Percentiles rank a stretch among this genome's conserved stretches.
Conservation (phyloP, 768 basidiomycete genomes). For the Dentipellis fragilis region DNA sequence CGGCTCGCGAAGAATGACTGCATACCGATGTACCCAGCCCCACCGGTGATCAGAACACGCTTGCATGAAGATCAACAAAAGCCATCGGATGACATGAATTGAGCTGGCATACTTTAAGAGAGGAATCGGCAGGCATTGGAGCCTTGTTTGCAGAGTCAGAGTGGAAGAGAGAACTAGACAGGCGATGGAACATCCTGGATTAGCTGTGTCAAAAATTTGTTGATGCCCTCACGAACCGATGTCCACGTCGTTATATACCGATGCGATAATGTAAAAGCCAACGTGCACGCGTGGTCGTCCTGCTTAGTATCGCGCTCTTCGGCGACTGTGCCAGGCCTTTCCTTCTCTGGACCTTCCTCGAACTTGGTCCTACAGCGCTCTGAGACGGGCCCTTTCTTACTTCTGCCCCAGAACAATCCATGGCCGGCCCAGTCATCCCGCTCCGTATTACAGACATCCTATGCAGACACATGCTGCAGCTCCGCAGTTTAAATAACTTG, state of each 20-base stretch:
- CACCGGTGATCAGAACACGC: slow-evolving; percentile 67
- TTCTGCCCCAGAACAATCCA: no score
- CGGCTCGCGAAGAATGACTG: slow-evolving; percentile 6
- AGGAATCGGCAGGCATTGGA: neutral
- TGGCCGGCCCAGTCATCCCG: no score
- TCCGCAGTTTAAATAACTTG: no score
- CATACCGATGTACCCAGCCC: slow-evolving; percentile 85
- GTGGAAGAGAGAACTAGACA: neutral
- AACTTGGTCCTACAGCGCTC: no score
- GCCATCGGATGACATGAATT: slow-evolving; percentile 7
- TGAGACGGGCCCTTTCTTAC: no score
- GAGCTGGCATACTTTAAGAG: neutral
- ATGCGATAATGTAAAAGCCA: neutral
- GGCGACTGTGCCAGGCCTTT: no score
- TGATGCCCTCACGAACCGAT: no score
- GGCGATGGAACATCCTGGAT: neutral
- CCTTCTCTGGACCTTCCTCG: no score
- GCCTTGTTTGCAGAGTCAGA: neutral
- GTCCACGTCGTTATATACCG: neutral
- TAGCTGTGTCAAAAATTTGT: neutral
- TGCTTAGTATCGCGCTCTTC: no score
- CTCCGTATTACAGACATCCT: no score
- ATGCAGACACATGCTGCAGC: no score
- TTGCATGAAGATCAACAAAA: slow-evolving; percentile 14
- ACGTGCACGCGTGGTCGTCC: neutral